phyloP scores from a whole-genome alignment of 1,284 basidiomycete genomes.

The Hemileia vastatrix region DNA sequence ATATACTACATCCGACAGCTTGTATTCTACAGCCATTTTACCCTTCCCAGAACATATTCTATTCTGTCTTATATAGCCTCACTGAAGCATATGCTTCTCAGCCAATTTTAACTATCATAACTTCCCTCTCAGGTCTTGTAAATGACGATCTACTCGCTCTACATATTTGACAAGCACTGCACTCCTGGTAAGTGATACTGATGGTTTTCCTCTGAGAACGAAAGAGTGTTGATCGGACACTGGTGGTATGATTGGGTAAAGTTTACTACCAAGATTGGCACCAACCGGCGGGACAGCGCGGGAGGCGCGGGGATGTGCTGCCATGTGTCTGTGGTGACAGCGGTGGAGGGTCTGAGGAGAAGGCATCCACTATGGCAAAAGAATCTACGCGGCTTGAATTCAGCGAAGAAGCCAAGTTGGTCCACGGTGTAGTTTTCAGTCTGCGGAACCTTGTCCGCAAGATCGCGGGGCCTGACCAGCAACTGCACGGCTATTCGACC shows the following conservation, averaged over 20 bases:
- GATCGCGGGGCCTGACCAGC: constrained; percentile 45
- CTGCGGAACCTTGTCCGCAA: constrained; percentile 91
- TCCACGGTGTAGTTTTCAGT: constrained; percentile 89
- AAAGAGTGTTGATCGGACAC: too few relatives aligned
- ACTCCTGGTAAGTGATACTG: not conserved
- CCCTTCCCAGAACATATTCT: too few relatives aligned
- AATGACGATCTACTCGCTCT: constrained; percentile 21
- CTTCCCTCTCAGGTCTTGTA: too few relatives aligned
- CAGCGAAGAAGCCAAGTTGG: constrained; percentile 83
- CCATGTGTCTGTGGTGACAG: constrained; percentile 13
- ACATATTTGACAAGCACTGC: constrained; percentile 22
- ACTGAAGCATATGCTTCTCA: too few relatives aligned
- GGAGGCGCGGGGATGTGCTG: constrained; percentile 11
- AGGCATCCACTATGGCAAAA: not conserved
- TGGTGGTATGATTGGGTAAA: too few relatives aligned
- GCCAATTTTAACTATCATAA: too few relatives aligned
- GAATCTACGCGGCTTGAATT: not conserved
- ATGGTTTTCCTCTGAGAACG: not conserved
- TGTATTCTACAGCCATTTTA: too few relatives aligned
- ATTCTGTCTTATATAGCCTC: too few relatives aligned
- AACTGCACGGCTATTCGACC: constrained; percentile 59
- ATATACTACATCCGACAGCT: too few relatives aligned
- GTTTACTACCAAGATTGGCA: constrained; percentile 25
- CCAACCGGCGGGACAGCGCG: constrained; percentile 12
- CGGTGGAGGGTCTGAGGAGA: too few relatives aligned